Evolutionary conservation across 225 moss, liverwort and hornwort species (phyloP).

Genomic region (Pseudoscleropodium purum): DNA sequence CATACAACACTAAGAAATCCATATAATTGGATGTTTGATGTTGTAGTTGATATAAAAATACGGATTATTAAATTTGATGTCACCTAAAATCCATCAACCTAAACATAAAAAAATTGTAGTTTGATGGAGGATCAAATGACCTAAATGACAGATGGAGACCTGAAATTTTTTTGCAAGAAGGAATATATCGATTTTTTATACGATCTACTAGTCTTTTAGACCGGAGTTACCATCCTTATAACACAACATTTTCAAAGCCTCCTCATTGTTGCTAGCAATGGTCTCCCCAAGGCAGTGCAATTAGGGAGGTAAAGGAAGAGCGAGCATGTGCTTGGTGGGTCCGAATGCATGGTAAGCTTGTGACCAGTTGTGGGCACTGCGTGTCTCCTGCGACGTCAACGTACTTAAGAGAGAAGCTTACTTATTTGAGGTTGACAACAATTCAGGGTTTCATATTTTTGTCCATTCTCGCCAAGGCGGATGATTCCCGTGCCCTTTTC

Average conservation of each 20-base stretch:
- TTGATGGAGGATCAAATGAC: neutral
- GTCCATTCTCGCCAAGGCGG: neutral
- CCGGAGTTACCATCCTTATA: too few relatives aligned
- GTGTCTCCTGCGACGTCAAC: neutral
- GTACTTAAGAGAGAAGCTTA: neutral
- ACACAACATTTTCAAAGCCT: too few relatives aligned
- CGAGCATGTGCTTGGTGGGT: neutral
- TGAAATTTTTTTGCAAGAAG: neutral
- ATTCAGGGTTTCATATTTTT: neutral
- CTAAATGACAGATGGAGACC: rapidly evolving
- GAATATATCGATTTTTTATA: rapidly evolving
- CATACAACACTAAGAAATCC: too few relatives aligned
- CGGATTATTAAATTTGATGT: too few relatives aligned
- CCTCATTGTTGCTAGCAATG: too few relatives aligned
- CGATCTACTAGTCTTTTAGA: neutral
- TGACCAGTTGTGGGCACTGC: neutral
- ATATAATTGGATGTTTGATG: too few relatives aligned
- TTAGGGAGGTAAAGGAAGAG: neutral
- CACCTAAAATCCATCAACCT: too few relatives aligned
- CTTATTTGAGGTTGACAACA: neutral
- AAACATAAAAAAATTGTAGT: too few relatives aligned
- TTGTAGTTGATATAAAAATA: too few relatives aligned
- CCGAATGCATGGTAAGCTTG: neutral
- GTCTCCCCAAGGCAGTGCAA: neutral
- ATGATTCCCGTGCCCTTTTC: neutral